These are phyloP conservation scores for Tinospora cordifolia DNA, from an alignment of 164 flowering plant species.

Conservation along the genomic window DNA sequence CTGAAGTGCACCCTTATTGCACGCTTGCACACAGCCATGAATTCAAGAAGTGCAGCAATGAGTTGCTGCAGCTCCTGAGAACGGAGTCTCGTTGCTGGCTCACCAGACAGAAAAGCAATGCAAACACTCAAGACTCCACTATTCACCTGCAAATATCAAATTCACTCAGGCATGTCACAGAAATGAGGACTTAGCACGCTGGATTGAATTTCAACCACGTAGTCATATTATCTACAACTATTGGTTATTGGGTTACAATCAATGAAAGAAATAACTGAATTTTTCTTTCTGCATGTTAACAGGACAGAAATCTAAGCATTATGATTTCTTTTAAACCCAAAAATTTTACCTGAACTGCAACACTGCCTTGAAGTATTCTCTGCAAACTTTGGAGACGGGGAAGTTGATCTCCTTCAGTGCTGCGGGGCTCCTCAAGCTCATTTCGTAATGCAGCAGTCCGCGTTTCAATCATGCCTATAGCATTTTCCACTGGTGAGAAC, in stretches of 20 bases:
- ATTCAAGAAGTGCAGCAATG: slow-evolving; percentile 96
- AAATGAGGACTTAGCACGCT: neutral
- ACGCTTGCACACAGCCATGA: slow-evolving; percentile 98
- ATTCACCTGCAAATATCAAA: slow-evolving; percentile 58
- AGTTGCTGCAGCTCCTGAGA: slow-evolving; percentile 97
- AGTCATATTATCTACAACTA: too few species aligned
- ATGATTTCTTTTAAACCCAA: neutral
- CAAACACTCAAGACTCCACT: slow-evolving; percentile 97
- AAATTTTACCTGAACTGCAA: slow-evolving; percentile 84
- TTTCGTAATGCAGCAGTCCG: slow-evolving; percentile 88
- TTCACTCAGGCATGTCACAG: neutral
- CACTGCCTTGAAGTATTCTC: slow-evolving; percentile 99
- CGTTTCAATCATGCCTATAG: slow-evolving; percentile 98
- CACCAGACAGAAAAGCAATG: slow-evolving; percentile 95
- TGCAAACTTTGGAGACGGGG: slow-evolving; percentile 95
- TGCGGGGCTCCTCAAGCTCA: slow-evolving; percentile 98
- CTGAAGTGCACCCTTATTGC: slow-evolving; percentile 93
- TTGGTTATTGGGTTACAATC: too few species aligned
- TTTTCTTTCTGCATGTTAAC: neutral
- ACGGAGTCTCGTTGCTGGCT: slow-evolving; percentile 92
- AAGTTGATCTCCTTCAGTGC: slow-evolving; percentile 97
- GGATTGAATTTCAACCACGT: neutral
- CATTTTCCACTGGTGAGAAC: slow-evolving; percentile 97
- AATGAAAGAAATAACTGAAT: neutral
- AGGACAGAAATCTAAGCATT: neutral